Evolutionary conservation across 2,329 filamentous ascomycete genomes (phyloP).

Genomic region (Nothophaeocryptopus gaeumannii): DNA sequence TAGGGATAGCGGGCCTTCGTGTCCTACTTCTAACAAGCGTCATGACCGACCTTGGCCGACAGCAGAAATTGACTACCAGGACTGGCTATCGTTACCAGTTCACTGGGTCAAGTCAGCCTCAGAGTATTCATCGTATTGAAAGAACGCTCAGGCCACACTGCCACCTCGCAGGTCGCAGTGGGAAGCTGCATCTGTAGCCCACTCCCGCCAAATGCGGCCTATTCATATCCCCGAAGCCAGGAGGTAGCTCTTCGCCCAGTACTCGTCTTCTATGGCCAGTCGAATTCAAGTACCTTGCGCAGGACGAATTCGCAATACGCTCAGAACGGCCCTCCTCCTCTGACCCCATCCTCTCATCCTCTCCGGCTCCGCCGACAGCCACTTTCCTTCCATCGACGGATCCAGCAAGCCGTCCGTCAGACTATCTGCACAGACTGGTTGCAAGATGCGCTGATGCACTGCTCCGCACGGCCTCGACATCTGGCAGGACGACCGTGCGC

Average conservation of each 20-base stretch:
- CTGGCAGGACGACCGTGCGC: slow-evolving; percentile 23
- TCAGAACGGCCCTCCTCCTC: background rate
- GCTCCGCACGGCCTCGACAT: slow-evolving; percentile 24
- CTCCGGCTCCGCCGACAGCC: background rate
- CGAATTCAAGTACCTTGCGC: slow-evolving; percentile 21
- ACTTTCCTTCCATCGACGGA: slow-evolving; percentile 4
- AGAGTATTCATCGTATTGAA: slow-evolving; percentile 40
- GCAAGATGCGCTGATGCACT: slow-evolving; percentile 20
- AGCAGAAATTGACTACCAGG: slow-evolving; percentile 29
- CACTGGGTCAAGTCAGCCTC: slow-evolving; percentile 45
- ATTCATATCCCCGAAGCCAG: slow-evolving; percentile 35
- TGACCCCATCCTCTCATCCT: background rate
- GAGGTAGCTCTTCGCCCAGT: slow-evolving; percentile 18
- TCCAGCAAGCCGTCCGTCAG: slow-evolving; percentile 15
- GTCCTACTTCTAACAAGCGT: slow-evolving; percentile 27
- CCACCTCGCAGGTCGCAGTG: slow-evolving; percentile 42
- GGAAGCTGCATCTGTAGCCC: slow-evolving; percentile 46
- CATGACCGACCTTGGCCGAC: slow-evolving; percentile 31
- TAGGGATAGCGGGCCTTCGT: slow-evolving; percentile 30
- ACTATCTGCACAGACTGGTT: slow-evolving; percentile 7
- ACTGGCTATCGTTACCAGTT: slow-evolving; percentile 34
- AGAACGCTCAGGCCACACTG: slow-evolving; percentile 43
- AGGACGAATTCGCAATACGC: background rate
- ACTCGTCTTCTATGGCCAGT: slow-evolving; percentile 12
- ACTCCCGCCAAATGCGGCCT: slow-evolving; percentile 39